Percentiles rank a stretch among this genome's conserved stretches.
Evolutionary conservation across 441 rosid species (phyloP).

Genomic region (Adansonia grandidieri): DNA sequence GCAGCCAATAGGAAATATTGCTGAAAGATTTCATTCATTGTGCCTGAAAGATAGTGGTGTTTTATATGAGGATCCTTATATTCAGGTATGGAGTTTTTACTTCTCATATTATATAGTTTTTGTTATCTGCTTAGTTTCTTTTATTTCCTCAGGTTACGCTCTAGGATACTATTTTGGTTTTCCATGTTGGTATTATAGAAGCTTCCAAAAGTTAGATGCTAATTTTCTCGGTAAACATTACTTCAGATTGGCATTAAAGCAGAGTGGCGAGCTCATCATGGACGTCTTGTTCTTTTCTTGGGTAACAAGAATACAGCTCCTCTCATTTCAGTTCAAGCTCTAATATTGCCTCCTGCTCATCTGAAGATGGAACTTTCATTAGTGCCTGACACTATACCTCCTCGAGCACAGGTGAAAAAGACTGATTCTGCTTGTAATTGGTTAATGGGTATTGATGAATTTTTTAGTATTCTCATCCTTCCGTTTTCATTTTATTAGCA

Average conservation of each 20-base stretch:
- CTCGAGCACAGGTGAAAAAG: constrained; percentile 88
- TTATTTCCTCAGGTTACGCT: constrained; percentile 3
- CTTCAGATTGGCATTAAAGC: constrained; percentile 93
- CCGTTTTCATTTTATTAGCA: not conserved
- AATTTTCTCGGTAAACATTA: constrained; percentile 27
- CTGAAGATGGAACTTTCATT: constrained; percentile 82
- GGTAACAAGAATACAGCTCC: constrained; percentile 93
- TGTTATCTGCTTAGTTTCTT: not conserved
- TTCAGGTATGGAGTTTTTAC: constrained; percentile 59
- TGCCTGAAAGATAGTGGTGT: constrained; percentile 98
- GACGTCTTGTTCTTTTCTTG: constrained; percentile 93
- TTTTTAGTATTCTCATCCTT: not conserved
- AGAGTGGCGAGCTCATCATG: constrained; percentile 93
- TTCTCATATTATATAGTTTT: not conserved
- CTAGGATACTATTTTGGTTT: constrained; percentile 22
- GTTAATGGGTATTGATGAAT: constrained; percentile 8
- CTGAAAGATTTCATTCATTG: constrained; percentile 85
- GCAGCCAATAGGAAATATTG: constrained; percentile 87
- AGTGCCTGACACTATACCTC: constrained; percentile 97
- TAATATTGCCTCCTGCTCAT: constrained; percentile 93
- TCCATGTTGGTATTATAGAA: constrained; percentile 24
- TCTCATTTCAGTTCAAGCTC: constrained; percentile 80
- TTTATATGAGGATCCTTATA: constrained; percentile 87
- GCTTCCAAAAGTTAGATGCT: constrained; percentile 21
- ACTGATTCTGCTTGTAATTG: constrained; percentile 18